Conservation (phyloP, 2,329 filamentous ascomycete species). For the Hirsutella thompsonii region DNA sequence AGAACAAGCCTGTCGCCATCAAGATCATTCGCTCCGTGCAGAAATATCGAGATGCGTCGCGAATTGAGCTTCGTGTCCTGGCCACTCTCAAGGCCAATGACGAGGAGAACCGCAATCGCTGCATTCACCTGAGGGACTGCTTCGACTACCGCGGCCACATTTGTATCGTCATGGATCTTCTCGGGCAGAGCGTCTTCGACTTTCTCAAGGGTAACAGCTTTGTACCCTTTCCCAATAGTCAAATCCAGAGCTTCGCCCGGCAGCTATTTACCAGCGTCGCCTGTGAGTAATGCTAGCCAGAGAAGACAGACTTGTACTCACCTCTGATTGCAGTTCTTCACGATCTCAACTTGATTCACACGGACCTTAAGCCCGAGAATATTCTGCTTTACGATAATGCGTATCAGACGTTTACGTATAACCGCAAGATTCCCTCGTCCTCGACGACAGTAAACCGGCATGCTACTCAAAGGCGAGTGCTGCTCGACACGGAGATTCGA, state of each 20-base stretch:
- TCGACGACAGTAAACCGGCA: slow-evolving; percentile 46
- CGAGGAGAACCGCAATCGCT: slow-evolving; percentile 81
- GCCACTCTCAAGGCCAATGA: slow-evolving; percentile 90
- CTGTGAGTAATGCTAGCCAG: slow-evolving; percentile 47
- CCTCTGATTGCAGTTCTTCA: slow-evolving; percentile 62
- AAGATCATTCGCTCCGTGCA: slow-evolving; percentile 98
- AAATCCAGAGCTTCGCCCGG: slow-evolving; percentile 93
- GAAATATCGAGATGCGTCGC: slow-evolving; percentile 91
- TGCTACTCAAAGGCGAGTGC: slow-evolving; percentile 49
- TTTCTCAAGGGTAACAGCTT: slow-evolving; percentile 94
- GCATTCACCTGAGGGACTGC: slow-evolving; percentile 91
- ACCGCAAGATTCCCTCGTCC: slow-evolving; percentile 55
- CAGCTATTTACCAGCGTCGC: slow-evolving; percentile 95
- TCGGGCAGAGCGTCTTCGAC: slow-evolving; percentile 96
- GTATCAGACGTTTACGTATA: slow-evolving; percentile 61
- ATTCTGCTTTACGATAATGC: slow-evolving; percentile 52
- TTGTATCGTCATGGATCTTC: slow-evolving; percentile 64
- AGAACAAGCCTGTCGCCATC: slow-evolving; percentile 72
- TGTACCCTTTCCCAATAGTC: slow-evolving; percentile 93
- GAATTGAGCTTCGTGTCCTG: slow-evolving; percentile 86
- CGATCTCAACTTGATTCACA: slow-evolving; percentile 94
- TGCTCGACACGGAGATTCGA: slow-evolving; percentile 56
- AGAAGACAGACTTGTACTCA: not conserved
- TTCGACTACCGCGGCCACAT: slow-evolving; percentile 98
- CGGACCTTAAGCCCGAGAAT: slow-evolving; percentile 60